Base-by-base conservation (phyloP, 257 asterid genomes). In the Solanum corneliomulleri region DNA sequence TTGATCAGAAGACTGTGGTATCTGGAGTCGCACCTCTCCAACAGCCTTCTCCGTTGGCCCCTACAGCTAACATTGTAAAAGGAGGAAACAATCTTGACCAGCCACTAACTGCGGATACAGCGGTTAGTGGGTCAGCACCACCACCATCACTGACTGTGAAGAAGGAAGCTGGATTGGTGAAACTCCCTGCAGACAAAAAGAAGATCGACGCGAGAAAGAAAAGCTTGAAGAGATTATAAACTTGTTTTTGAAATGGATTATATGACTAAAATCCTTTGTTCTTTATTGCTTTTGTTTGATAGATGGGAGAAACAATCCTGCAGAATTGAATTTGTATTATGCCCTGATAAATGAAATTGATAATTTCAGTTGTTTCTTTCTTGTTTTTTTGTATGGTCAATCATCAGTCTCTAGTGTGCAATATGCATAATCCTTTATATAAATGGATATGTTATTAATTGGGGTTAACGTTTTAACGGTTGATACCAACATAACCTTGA, bases 191-290 rank as follows among this genome's bases (percentile, higher is more conserved):
- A 3, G 99, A 94, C 91, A 95, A 94, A 83, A 97, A 92, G 95
- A 97, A 94, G 95, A 91, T 95, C 33, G 99, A 97, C 89, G 98
- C 98, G 5, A 93, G 99, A 87, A 97, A 97, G 94, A 95, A 93
- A 88, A 95, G 98, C 91, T 91, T 96, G 92, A 94, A 94, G 94
- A 95, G 99, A 93, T 90, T 93, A 89, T 95, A 90, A 92, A 92
- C 68, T 72, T 86, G 84, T 75, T 60, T 25, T 29, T 33, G 13
- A 15, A 15, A 16, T 82, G 62, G 10, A 81, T 68, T 27, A 20
- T 82, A 56, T 85, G 90, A 39, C 68, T 41, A 31, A 31, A 80
- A 49, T 31, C 70, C n/a, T 23, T 47, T 62, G 75, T 69, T 56
- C 44, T 84, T 68, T 49, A 76, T 18, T 58, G 71, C 75, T 39